Base-by-base conservation (phyloP, 2,329 filamentous ascomycete genomes). In the Penicillium sp. region DNA sequence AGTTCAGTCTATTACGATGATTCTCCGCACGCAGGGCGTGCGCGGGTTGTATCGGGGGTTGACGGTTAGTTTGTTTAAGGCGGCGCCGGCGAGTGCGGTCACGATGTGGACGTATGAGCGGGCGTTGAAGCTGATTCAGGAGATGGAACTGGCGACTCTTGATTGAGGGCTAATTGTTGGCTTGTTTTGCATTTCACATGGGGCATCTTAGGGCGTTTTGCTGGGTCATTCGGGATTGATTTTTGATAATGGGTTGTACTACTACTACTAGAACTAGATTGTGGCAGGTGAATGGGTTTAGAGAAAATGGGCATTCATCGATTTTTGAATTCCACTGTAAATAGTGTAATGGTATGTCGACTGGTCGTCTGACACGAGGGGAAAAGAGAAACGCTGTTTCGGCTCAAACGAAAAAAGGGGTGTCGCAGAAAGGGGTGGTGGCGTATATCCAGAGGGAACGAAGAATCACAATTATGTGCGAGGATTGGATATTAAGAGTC, bases 31-130 rank as follows among this genome's bases (percentile, higher is more conserved):
- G 8, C 92, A 97, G 72, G 92, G 94, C 0, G 65, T 87, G 39
- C 82, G 90, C 51, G 92, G 93, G 0, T 71, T 97, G 64, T 99
- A 97, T 73, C 83, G 92, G 50, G 94, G 94, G 0, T 77, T 99
- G 70, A 88, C 87, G 1, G 92, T 97, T 52, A 93, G 92, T 71
- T 76, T 99, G 69, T 72, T 97, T 63, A 99, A 99, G 79, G 91
- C 93, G 28, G 94, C 93, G 19, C 94, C 94, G n/a, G 87, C 90
- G 24, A 94, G 90, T 71, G 91, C 92, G 6, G 85, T 96, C 28
- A 97, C 92, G 0, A 90, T 97, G 81, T 97, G 92, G 91, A 95
- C 91, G 2, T 97, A 96, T 74, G 92, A 96, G 77, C 80, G 87
- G 67, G 83, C 83, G 16, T 77, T 97, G 76, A 82, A 79, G 47